Evolutionary conservation across 2,329 filamentous ascomycete genomes (phyloP).

Genomic region (Aaosphaeria pasadenensis): DNA sequence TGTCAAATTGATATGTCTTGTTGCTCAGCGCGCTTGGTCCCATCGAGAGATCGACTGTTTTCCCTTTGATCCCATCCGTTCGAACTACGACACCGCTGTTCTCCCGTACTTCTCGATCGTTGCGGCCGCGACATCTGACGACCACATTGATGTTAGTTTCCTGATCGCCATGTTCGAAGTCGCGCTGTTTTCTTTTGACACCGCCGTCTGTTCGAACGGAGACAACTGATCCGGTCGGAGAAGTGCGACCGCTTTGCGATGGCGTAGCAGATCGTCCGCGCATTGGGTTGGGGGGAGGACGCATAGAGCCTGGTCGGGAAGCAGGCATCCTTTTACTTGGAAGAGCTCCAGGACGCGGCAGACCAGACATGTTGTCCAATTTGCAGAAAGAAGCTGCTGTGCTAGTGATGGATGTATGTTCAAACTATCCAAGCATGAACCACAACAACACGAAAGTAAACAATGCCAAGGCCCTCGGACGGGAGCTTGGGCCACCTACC

Average conservation of each 20-base stretch:
- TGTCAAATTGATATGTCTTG: conserved; percentile 95
- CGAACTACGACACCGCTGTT: conserved; percentile 91
- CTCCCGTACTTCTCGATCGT: conserved; percentile 86
- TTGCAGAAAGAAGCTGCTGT: conserved; percentile 13
- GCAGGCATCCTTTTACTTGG: conserved; percentile 47
- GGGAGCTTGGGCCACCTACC: not conserved
- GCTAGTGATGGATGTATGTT: conserved; percentile 15
- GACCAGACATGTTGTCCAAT: conserved; percentile 49
- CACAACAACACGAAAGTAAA: conserved; percentile 10
- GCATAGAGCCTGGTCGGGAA: conserved; percentile 55
- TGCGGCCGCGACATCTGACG: conserved; percentile 88
- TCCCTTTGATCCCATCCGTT: conserved; percentile 85
- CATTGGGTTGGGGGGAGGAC: conserved; percentile 45
- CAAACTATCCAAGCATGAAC: conserved; percentile 16
- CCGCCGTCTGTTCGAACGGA: conserved; percentile 53
- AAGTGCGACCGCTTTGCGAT: conserved; percentile 52
- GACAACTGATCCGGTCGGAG: conserved; percentile 68
- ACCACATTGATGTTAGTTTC: conserved; percentile 98
- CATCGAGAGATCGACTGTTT: conserved; percentile 82
- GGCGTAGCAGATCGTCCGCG: conserved; percentile 52
- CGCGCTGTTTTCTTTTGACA: conserved; percentile 83
- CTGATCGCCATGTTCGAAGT: conserved; percentile 72
- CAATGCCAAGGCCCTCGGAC: conserved; percentile 3
- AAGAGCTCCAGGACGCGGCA: conserved; percentile 51
- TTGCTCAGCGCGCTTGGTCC: conserved; percentile 89